phyloP scores from a whole-genome alignment of 768 basidiomycete species.

The Calocybe indica region DNA sequence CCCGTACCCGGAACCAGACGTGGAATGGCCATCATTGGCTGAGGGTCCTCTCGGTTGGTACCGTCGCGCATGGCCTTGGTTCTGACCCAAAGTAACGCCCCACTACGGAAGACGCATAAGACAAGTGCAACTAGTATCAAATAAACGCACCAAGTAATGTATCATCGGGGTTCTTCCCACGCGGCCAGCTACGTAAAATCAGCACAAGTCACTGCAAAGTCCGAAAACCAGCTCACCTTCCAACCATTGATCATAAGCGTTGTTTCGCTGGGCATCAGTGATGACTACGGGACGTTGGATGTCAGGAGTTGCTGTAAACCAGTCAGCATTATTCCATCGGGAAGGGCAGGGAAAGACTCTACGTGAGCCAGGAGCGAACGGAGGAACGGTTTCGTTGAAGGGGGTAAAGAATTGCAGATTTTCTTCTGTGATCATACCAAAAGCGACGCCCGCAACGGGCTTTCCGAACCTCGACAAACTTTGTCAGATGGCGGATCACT shows the following conservation, averaged over 20 bases:
- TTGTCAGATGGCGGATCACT: background rate
- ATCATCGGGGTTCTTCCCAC: no score
- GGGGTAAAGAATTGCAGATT: conserved; percentile 53
- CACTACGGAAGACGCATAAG: no score
- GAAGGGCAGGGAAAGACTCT: no score
- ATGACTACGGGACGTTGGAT: conserved; percentile 36
- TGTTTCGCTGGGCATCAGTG: conserved; percentile 44
- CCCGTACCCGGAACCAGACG: no score
- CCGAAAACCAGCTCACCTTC: conserved; percentile 20
- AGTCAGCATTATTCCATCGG: background rate
- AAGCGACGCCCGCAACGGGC: conserved; percentile 45
- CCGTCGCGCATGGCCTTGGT: no score
- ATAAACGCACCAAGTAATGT: no score
- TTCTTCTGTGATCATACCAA: conserved; percentile 57
- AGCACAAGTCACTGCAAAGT: no score
- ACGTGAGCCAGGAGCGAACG: conserved; percentile 27
- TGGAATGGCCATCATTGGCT: no score
- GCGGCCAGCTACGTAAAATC: no score
- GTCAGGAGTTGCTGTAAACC: conserved; percentile 1
- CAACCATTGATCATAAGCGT: conserved; percentile 52
- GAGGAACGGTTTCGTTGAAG: conserved; percentile 46
- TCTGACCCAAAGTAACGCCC: no score
- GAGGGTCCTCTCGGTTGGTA: no score
- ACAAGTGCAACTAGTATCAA: no score
- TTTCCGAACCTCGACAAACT: conserved; percentile 40